Conservation (phyloP, 345 rosid species). For the Odontarrhena argentea region DNA sequence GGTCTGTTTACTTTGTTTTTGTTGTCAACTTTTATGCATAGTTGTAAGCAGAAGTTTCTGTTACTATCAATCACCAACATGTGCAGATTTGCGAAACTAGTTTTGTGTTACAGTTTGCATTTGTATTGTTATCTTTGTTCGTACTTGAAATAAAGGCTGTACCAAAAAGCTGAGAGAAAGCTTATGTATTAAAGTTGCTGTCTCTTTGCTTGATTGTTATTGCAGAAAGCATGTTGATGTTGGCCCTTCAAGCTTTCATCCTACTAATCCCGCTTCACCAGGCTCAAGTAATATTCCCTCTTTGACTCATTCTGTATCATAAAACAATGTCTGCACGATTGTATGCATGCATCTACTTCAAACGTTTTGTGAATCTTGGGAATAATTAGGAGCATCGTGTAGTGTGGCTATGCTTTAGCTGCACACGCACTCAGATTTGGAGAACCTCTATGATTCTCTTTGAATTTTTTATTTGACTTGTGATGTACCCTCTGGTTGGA, state of each 20-base stretch:
- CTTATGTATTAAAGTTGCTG: conserved; percentile 17
- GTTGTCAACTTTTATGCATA: conserved; percentile 11
- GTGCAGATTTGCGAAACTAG: not conserved
- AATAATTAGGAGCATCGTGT: conserved; percentile 21
- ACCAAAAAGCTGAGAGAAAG: conserved; percentile 17
- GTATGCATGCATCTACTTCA: conserved; percentile 6
- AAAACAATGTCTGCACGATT: conserved; percentile 9
- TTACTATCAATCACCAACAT: not conserved
- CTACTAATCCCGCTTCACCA: conserved; percentile 42
- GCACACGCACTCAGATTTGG: conserved; percentile 16
- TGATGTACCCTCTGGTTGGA: conserved; percentile 28
- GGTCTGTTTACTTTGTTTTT: conserved; percentile 17
- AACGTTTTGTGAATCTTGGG: conserved; percentile 8
- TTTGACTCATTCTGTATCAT: conserved; percentile 5
- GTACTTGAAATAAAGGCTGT: not conserved
- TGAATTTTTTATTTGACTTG: conserved; percentile 19
- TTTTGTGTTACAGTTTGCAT: conserved; percentile 2
- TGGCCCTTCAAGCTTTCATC: conserved; percentile 48
- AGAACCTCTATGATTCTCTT: conserved; percentile 1
- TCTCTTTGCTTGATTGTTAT: conserved; percentile 24
- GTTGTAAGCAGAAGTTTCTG: not conserved
- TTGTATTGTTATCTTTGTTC: not conserved
- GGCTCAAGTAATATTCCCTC: conserved; percentile 46
- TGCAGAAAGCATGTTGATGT: conserved; percentile 60
- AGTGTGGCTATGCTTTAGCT: conserved; percentile 18